phyloP scores from a whole-genome alignment of 192 early-diverging fungal genomes.

The Coemansia sp. region DNA sequence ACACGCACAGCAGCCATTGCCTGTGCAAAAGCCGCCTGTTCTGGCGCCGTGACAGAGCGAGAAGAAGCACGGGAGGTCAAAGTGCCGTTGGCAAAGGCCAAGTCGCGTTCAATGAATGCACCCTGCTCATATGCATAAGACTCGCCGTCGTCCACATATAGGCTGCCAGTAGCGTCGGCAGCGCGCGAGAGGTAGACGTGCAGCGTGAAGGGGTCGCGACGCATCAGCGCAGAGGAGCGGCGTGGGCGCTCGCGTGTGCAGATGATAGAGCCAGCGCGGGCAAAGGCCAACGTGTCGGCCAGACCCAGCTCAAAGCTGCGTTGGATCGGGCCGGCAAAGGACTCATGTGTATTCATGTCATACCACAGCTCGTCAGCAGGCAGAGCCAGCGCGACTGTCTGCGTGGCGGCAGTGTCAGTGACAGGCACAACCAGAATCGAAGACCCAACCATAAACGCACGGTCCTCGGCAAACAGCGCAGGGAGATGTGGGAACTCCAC shows the following conservation, averaged over 20 bases:
- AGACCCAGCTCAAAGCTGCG: constrained; percentile 66
- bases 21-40: constrained; percentile 15
- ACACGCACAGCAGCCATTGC: constrained; percentile 40
- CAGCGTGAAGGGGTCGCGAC: constrained; percentile 87
- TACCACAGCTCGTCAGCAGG: constrained; percentile 67
- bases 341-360: constrained; percentile 51
- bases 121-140: constrained; percentile 68
- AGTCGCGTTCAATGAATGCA: constrained; percentile 60
- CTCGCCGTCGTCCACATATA: constrained; percentile 93
- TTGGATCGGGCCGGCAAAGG: constrained; percentile 32
- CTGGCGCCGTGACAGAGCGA: constrained; percentile 13
- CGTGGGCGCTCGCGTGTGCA: constrained; percentile 82
- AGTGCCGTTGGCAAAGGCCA: constrained; percentile 29
- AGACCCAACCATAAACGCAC: constrained; percentile 88
- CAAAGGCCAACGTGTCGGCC: constrained; percentile 75
- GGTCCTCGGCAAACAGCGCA: constrained; percentile 73
- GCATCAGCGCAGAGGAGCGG: constrained; percentile 75
- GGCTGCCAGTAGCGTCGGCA: constrained; percentile 67
- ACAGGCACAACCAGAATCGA: constrained; percentile 72
- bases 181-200: constrained; percentile 71
- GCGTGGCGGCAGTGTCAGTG: constrained; percentile 49
- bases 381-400: constrained; percentile 66
- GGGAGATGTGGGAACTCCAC: constrained; percentile 82
- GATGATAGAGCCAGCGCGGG: constrained; percentile 88
- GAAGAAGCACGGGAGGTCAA: constrained; percentile 44